Evolutionary conservation across 208 protist species (phyloP), one percentile per base, ranked within the genome.

Genomic region (Trypanosoma boissoni): DNA sequence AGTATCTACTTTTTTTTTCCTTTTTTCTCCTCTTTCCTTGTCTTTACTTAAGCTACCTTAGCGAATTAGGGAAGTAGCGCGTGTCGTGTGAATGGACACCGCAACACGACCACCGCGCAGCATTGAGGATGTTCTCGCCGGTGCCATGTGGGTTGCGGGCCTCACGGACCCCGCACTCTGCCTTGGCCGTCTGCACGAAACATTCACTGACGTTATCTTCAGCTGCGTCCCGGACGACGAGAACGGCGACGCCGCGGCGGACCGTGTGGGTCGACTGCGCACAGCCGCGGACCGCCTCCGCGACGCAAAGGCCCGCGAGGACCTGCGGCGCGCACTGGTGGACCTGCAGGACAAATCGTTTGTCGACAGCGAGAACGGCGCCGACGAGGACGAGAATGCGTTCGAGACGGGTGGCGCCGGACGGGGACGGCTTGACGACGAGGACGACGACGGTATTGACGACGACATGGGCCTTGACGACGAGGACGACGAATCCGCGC

Each of bases 151-250:
- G 83, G 83, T 88, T 24, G 63, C 39, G 23, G 74, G 50, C 42
- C 52, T 93, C 24, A 88, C 77, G 0, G 86, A 93, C 60, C 80
- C 86, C 32, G 65, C 74, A 8, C 67, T 90, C 12, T 70, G 64
- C 24, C 62, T 83, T 7, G 77, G 86, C 18, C 68, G 72, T 18
- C 74, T 93, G 48, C 79, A 93, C 61, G 67, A 74, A 18, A 82
- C 79, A 18, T 93, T 93, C 41, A 67, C 75, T 16, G 58, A 83
- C 20, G 75, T 88, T 18, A 80, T 93, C 39, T 90, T 94, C 37
- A 76, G 68, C 58, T 81, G 79, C 49, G 42, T 58, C 14, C 50
- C 50, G 7, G 70, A 46, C 3, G 50, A 52, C 1, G 45, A 46
- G 18, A 9, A 43, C 0, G 53, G 50, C 7, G 31, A 70, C 0